Evolutionary conservation across 305 asterid species (phyloP).

Genomic region (Solanum hybrid): DNA sequence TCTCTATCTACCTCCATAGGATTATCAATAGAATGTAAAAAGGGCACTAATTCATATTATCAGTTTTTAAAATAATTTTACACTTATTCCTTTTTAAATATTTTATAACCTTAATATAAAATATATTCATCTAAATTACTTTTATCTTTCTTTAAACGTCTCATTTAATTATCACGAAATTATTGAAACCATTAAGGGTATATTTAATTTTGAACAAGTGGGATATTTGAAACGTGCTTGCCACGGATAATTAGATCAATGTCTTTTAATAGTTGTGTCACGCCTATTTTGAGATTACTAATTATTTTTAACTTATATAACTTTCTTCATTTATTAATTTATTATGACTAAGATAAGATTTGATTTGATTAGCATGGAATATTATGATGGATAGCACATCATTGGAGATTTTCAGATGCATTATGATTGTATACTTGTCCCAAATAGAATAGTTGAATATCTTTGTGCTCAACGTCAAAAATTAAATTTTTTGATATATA

Average conservation of each 20-base stretch:
- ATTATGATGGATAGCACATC: too few species aligned
- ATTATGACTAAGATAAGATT: background rate
- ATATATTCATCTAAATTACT: background rate
- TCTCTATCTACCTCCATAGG: rapidly evolving
- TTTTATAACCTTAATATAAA: background rate
- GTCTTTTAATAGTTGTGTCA: background rate
- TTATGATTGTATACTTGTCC: background rate
- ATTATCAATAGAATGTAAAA: too few species aligned
- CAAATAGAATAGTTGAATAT: background rate
- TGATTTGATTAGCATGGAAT: background rate
- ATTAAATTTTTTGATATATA: background rate
- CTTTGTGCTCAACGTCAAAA: background rate
- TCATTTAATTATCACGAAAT: background rate
- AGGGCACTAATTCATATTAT: background rate
- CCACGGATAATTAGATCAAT: background rate
- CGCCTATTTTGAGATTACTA: background rate
- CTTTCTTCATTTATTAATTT: background rate
- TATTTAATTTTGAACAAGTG: background rate
- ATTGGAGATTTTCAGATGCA: background rate
- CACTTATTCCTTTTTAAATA: too few species aligned
- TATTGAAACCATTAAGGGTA: background rate
- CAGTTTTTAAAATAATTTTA: too few species aligned
- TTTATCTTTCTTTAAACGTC: background rate
- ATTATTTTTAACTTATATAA: background rate
- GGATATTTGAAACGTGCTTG: background rate